Base-by-base conservation (phyloP, 768 basidiomycete genomes). In the Xanthoconium purpureum region DNA sequence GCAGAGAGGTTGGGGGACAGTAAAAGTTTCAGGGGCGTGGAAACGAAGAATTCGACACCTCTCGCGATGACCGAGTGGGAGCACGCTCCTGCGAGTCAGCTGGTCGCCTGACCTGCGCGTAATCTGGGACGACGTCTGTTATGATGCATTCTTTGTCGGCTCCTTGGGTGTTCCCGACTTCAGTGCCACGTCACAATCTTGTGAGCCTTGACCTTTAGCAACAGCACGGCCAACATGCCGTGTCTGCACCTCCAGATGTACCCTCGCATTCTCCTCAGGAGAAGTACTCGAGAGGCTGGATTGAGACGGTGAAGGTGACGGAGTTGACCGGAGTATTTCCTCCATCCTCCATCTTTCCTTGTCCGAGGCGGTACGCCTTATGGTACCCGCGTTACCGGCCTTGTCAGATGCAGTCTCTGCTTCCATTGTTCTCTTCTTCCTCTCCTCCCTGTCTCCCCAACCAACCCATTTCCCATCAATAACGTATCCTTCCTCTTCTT, bases 401-500 rank as follows among this genome's bases (percentile, higher is more conserved):
- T 50, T 28, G 53, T 51, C 32, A 15, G 54, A 36, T 47, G 43
- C 35, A 46, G 32, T 30, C n/a, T 47, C 51, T 50, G 15, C 24
- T 36, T 35, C 47, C 46, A 20, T 39, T 10, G 35, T 10, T 46
- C 29, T 54, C 56, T 39, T 56, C 58, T 46, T 62, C 45, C 55
- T 59, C 37, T 56, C 64, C 39, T 62, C 56, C 42, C n/a, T 61
- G 28, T 56, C 63, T 36, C 50, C 44, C 58, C 39, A 43, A 7
- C 62, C 69, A 46, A 63, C 52, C 66, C 69, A 66, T 32, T 48
- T 47, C 12, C 69, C 60, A 24, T 66, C 60, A 30, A 65, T 55
- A 30, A 65, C 55, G 24, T 63, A 63, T 11, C 67, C 68, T 56
- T 78, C 77, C 1, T 83, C 83, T 64, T 93, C 91, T 29, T 91